Base-by-base conservation (phyloP, 306 rosid genomes). In the Cicer bijugum region DNA sequence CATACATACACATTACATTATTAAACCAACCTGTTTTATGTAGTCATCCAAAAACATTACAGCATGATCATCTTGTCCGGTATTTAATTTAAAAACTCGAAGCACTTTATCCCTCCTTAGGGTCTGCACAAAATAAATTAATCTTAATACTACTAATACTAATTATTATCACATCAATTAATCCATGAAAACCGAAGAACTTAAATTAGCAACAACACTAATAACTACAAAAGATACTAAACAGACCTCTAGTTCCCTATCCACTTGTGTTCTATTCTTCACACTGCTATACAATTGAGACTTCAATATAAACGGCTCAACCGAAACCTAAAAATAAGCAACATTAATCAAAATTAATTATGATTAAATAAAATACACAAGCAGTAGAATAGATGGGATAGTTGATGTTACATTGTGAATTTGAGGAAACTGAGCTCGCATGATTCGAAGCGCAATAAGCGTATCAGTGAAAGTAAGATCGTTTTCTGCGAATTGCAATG, bases 211-310 rank as follows among this genome's bases (percentile, higher is more conserved):
- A 61, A 65, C 6, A 64, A 64, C 10, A 12, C 19, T 16, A 38
- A 19, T 48, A 69, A 70, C 69, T 15, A 56, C 42, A 68, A 40
- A 53, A 73, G 37, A 33, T 67, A 14, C 17, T 37, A 42, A 59
- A 74, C 78, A 69, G 5, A 94, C 97, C 99, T 94, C 99, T 61
- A 94, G 72, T 45, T 94, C 97, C 77, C 93, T 85, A 74, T 91
- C 97, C 60, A 94, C 99, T 76, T 83, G 91, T 7, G 97, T 94
- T 80, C 97, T 84, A 82, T 94, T 90, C 79, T 82, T 86, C 17
- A 94, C 89, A 69, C 93, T 91, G 86, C 99, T 88, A 84, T 91
- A 94, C 86, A 94, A 73, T 79, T 91, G 99, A 15, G 96, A 94
- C 84, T 84, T 88, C 86, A 94, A 79, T 61, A 89, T 80, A 80